These are phyloP conservation scores for Ottelia alismoides DNA, from an alignment of 106 monocot genomes.

Conservation along the genomic window DNA sequence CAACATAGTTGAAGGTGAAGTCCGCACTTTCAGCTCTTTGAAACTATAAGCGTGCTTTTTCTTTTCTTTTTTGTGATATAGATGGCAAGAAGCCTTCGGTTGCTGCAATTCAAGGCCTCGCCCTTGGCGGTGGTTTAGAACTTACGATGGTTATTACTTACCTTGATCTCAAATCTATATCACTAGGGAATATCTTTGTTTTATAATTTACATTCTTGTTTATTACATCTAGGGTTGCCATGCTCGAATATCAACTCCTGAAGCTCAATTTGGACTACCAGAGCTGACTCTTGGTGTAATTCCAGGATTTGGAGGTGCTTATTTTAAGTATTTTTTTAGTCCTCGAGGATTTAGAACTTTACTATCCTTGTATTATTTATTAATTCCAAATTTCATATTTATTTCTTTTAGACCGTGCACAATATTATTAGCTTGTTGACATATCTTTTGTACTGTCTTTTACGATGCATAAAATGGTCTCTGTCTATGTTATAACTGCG, in stretches of 20 bases:
- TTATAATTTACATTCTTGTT: not conserved
- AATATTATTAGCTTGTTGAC: no score
- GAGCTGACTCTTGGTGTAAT: conserved; percentile 93
- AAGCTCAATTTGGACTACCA: conserved; percentile 84
- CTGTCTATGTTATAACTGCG: no score
- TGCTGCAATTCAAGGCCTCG: conserved; percentile 92
- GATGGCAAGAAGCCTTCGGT: conserved; percentile 92
- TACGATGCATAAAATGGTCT: no score
- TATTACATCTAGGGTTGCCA: conserved; percentile 67
- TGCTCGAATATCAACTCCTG: conserved; percentile 82
- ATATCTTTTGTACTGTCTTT: no score
- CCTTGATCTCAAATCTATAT: not conserved
- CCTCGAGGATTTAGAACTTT: no score
- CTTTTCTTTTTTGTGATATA: conserved; percentile 5
- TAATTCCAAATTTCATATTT: not conserved
- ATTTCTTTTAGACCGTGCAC: no score
- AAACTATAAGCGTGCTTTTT: not conserved
- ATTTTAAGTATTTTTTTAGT: not conserved
- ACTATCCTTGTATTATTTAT: not conserved
- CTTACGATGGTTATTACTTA: conserved; percentile 48
- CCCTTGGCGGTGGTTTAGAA: conserved; percentile 95
- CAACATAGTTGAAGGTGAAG: conserved; percentile 74
- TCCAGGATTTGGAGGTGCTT: conserved; percentile 96
- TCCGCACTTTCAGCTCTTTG: not conserved
- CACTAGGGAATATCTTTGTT: not conserved